phyloP scores from a whole-genome alignment of 1,284 basidiomycete genomes.

The Mycena citricolor region DNA sequence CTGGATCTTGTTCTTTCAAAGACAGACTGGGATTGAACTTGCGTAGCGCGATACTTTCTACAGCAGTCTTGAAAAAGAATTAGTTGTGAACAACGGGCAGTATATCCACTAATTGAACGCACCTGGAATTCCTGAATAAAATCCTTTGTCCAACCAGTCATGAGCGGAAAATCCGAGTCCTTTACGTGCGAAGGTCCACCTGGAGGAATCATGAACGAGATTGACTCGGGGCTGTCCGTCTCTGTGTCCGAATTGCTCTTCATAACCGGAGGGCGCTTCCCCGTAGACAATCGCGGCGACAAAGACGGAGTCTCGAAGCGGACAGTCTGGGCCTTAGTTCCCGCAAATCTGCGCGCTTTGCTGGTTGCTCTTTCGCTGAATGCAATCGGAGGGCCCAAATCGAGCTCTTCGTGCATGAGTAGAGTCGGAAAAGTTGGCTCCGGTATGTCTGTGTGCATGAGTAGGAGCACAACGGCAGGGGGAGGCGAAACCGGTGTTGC shows the following conservation, averaged over 20 bases:
- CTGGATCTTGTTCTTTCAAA: background rate
- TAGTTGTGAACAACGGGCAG: too few relatives aligned
- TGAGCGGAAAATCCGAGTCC: background rate
- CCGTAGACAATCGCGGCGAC: too few relatives aligned
- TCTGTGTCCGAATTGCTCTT: background rate
- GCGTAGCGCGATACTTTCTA: background rate
- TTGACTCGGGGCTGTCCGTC: background rate
- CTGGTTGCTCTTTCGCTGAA: background rate
- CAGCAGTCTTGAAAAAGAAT: background rate
- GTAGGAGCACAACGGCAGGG: background rate
- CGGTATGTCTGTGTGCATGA: conserved; percentile 2
- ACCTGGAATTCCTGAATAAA: background rate
- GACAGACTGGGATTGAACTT: background rate
- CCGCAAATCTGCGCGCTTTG: background rate
- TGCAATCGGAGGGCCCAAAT: background rate
- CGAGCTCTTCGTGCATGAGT: conserved; percentile 3
- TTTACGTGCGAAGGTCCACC: conserved; percentile 4
- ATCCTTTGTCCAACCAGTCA: background rate
- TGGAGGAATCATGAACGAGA: background rate
- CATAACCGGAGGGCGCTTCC: too few relatives aligned
- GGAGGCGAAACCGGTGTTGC: too few relatives aligned
- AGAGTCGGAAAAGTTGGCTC: background rate
- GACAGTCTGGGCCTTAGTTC: too few relatives aligned
- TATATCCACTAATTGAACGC: too few relatives aligned
- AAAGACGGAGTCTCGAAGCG: too few relatives aligned